Percentiles rank a stretch among this genome's conserved stretches.
Conservation (phyloP, 2,329 filamentous ascomycete species). For the Colletotrichum navitas region DNA sequence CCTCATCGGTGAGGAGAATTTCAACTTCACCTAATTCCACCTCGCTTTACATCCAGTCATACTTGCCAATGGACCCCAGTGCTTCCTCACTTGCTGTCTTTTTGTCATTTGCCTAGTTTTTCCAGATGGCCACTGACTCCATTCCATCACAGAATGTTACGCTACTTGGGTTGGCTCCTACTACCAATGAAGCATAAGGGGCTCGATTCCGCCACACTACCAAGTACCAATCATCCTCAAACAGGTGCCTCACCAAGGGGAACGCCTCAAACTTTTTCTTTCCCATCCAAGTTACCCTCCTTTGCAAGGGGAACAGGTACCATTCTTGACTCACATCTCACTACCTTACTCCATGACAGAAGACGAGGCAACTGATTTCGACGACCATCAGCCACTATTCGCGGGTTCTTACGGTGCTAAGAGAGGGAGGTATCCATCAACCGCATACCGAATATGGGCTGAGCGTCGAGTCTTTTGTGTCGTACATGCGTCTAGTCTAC, state of each 20-base stretch:
- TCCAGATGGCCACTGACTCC: background rate
- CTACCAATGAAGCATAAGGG: background rate
- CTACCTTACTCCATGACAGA: background rate
- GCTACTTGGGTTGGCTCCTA: background rate
- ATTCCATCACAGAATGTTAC: background rate
- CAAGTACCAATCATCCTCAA: background rate
- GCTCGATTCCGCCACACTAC: background rate
- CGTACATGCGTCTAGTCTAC: background rate
- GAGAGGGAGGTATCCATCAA: background rate
- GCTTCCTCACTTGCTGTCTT: background rate
- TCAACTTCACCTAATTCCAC: background rate
- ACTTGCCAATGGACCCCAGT: background rate
- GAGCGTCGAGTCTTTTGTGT: background rate
- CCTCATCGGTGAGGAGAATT: slow-evolving; percentile 4
- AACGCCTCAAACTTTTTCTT: background rate
- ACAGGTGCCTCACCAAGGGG: background rate
- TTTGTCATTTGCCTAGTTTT: background rate
- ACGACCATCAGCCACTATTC: background rate
- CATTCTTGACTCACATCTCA: background rate
- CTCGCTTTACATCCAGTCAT: background rate
- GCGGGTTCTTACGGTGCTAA: background rate
- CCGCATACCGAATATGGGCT: background rate
- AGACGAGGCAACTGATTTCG: too few species aligned
- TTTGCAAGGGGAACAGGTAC: too few species aligned
- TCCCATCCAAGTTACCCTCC: too few species aligned